Evolutionary conservation across 192 early-diverging fungal species (phyloP).

Genomic region (Gonapodya sp.): DNA sequence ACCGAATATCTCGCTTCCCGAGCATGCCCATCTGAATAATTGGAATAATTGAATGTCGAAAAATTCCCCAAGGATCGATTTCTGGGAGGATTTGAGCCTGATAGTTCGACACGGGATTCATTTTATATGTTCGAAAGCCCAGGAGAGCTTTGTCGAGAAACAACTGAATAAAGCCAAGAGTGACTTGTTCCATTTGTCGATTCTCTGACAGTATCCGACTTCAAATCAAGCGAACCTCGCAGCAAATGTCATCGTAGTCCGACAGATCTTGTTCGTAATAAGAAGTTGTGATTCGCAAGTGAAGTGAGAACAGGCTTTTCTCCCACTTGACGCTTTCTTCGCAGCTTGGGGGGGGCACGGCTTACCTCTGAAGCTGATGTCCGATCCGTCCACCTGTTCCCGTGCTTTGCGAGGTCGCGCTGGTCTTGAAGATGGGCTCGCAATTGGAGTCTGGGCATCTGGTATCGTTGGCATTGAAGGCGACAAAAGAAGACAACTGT

Average conservation of each 20-base stretch:
- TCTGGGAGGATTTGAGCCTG: neutral
- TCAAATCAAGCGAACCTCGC: neutral
- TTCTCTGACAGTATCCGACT: neutral
- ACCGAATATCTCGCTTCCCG: neutral
- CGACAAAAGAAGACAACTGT: no score
- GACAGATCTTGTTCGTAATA: slow-evolving; percentile 1
- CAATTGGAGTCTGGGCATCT: no score
- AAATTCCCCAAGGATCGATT: neutral
- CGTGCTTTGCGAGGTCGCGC: neutral
- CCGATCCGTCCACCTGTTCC: neutral
- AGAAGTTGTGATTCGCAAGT: no score
- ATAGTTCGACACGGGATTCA: neutral
- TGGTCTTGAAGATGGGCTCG: neutral
- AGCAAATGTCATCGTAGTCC: slow-evolving; percentile 10
- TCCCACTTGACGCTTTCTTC: no score
- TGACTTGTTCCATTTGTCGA: neutral
- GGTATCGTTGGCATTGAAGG: no score
- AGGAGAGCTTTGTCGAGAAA: slow-evolving; percentile 2
- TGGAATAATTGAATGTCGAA: neutral
- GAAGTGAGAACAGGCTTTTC: no score
- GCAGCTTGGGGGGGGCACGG: no score
- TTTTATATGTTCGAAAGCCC: neutral
- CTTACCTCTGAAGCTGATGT: neutral
- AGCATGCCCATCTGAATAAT: neutral
- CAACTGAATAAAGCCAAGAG: neutral